A percentile compares a stretch with the other conserved stretches of the same genome.
Conservation (phyloP, 2,329 filamentous ascomycete species). For the Plectosphaerella sp. region DNA sequence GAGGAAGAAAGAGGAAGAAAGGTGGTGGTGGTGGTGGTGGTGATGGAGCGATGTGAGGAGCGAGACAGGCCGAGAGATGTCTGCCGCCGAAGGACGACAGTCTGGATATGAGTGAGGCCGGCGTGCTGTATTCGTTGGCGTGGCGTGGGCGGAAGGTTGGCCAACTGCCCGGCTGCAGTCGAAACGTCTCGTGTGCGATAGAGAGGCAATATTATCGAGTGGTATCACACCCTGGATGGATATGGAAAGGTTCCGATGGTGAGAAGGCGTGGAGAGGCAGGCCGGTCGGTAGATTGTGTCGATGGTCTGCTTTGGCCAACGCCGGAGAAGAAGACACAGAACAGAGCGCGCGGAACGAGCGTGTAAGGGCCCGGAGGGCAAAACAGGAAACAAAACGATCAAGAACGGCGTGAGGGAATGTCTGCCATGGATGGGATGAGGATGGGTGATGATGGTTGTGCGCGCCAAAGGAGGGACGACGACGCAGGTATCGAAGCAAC, state of each 20-base stretch:
- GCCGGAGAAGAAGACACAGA: background rate
- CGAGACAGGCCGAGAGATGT: background rate
- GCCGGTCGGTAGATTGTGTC: too few species aligned
- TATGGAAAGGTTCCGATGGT: too few species aligned
- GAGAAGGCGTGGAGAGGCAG: too few species aligned
- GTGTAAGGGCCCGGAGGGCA: background rate
- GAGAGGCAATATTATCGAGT: background rate
- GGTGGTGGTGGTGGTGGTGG: background rate
- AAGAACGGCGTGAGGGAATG: background rate
- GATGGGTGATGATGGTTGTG: too few species aligned
- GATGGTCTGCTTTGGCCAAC: too few species aligned
- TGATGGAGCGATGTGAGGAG: background rate
- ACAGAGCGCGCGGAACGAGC: background rate
- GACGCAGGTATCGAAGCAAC: background rate
- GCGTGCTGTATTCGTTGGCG: background rate
- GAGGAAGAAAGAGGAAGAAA: background rate
- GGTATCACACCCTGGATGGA: background rate
- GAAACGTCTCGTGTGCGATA: background rate
- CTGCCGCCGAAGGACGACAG: background rate
- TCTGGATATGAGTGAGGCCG: background rate
- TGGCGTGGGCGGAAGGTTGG: background rate
- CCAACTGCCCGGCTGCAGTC: background rate
- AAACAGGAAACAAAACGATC: background rate
- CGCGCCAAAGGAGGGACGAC: background rate
- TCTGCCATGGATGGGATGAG: background rate